Conservation (phyloP, 176 grass and related monocot species). For the Oryza rufipogon region DNA sequence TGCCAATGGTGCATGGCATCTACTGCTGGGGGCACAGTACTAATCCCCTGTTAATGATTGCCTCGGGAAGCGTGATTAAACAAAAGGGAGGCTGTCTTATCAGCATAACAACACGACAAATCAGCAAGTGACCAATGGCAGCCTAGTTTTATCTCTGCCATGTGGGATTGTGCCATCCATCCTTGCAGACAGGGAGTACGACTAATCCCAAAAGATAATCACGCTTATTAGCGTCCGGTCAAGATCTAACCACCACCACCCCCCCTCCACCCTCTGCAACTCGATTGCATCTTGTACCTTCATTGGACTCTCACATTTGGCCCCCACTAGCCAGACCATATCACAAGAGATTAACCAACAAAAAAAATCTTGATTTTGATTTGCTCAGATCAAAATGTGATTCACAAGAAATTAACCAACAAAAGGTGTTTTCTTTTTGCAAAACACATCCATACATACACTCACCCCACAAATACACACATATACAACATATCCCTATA, state of each 20-base stretch:
- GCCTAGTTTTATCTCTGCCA: conserved; percentile 32
- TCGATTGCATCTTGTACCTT: conserved; percentile 34
- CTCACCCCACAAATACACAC: too few species aligned
- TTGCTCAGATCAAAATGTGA: neutral
- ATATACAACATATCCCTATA: too few species aligned
- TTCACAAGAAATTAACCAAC: too few species aligned
- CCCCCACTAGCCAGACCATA: neutral
- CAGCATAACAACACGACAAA: conserved; percentile 15
- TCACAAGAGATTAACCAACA: neutral
- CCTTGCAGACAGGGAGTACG: neutral
- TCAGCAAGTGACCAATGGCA: neutral
- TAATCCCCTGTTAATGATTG: conserved; percentile 54
- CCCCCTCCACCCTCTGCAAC: neutral
- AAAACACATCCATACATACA: too few species aligned
- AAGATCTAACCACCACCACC: conserved; percentile 65
- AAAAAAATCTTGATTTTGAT: neutral
- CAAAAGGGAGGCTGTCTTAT: neutral
- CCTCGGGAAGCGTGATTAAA: conserved; percentile 26
- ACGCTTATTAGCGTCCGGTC: conserved; percentile 33
- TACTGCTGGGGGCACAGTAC: neutral
- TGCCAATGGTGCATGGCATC: conserved; percentile 9
- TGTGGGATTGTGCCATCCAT: conserved; percentile 8
- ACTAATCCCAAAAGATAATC: conserved; percentile 33
- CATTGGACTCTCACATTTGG: neutral
- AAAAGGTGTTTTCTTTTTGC: too few species aligned